Base-by-base conservation (phyloP, 2,329 filamentous ascomycete genomes). In the Paracoccidioides lutzii region DNA sequence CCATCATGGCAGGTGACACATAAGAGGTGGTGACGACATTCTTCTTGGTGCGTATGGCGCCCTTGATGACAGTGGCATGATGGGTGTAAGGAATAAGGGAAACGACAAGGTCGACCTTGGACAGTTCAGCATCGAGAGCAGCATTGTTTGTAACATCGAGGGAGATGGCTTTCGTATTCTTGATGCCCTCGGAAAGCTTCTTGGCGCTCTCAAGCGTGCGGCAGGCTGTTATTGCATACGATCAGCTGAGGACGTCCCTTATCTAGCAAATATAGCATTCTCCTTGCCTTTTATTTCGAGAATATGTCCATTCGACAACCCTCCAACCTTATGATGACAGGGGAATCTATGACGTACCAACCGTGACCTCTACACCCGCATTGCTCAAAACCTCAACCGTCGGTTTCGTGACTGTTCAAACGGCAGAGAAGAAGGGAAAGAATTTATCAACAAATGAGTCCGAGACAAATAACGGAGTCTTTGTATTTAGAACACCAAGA, bases 21-120 rank as follows among this genome's bases (percentile, higher is more conserved):
- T 97, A 97, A 62, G 83, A 89, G 35, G 91, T 96, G 57, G 91
- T 96, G 67, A 97, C 90, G 59, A 97, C 90, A 76, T 97, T 77
- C 81, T 91, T 95, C 87, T 95, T 96, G 66, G 85, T 81, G 66
- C 85, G 82, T 75, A 97, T 96, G 60, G 90, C 91, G 40, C 86
- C 84, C 80, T 95, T 91, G 81, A 96, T 94, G 66, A 96, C 90
- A 55, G 80, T 78, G 48, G 85, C 87, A 73, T 95, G 90, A 80
- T 83, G 88, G 58, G 83, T 94, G 76, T 96, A 97, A 52, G 91
- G 91, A 65, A 97, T 95, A 73, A 97, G 72, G 67, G 77, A 82
- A 70, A 90, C 86, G 69, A 86, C 83, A 9, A 95, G 75, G 69
- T 93, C 87, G 69, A 87, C 79, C 78, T 94, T 83, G 67, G 79